These are phyloP conservation scores for Epichloe brachyelytri DNA, from an alignment of 2,329 filamentous ascomycete species.

Conservation along the genomic window DNA sequence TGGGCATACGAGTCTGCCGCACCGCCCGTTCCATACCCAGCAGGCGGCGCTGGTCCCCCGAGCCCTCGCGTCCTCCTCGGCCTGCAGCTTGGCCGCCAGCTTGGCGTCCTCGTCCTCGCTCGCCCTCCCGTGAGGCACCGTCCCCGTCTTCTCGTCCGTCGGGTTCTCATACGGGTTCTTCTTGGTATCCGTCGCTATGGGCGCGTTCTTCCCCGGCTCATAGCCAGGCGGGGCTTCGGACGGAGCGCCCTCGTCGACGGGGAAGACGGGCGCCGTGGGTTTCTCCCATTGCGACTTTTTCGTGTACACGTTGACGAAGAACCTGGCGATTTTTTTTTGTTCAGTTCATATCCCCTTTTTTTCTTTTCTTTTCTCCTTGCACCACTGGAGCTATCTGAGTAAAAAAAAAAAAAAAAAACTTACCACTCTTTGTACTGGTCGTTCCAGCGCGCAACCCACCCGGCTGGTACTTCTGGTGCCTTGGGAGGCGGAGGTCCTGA, in stretches of 20 bases:
- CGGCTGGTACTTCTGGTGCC: constrained; percentile 49
- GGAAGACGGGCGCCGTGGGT: constrained; percentile 55
- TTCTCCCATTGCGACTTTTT: constrained; percentile 87
- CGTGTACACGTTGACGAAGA: constrained; percentile 81
- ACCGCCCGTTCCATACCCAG: constrained; percentile 20
- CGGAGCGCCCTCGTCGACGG: constrained; percentile 30
- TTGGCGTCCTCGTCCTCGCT: constrained; percentile 53
- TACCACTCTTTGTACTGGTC: constrained; percentile 78
- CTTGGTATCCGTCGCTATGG: constrained; percentile 43
- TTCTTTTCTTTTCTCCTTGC: not conserved
- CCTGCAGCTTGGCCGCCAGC: constrained; percentile 65
- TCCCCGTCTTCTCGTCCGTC: constrained; percentile 6
- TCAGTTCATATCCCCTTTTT: not conserved
- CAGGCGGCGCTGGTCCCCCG: constrained; percentile 20
- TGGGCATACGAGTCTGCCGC: constrained; percentile 16
- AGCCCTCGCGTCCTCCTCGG: constrained; percentile 62
- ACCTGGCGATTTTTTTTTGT: constrained; percentile 36
- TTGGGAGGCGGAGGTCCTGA: constrained; percentile 42
- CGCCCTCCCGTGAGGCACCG: constrained; percentile 13
- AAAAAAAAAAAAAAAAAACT: not conserved
- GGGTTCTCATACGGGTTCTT: constrained; percentile 53
- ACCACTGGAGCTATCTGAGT: not conserved
- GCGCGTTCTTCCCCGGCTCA: constrained; percentile 26
- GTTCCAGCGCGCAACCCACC: constrained; percentile 80
- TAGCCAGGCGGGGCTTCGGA: constrained; percentile 58